phyloP scores from a whole-genome alignment of 345 rosid genomes.

The Noccaea caerulescens region DNA sequence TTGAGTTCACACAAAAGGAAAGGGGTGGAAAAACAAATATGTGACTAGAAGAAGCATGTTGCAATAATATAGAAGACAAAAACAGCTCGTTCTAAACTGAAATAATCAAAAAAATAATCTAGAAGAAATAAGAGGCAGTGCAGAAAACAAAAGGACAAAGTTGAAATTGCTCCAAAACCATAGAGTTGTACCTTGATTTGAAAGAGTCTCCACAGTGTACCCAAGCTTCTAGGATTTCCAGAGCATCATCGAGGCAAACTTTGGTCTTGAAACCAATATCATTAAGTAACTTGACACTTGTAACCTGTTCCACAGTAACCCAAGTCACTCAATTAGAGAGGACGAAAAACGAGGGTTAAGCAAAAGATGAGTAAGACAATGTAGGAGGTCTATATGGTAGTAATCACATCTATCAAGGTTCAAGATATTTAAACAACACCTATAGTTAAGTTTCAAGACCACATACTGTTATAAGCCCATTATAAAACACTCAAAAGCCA shows the following conservation, averaged over 20 bases:
- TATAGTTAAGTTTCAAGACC: slow-evolving; percentile 17
- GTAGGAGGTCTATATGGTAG: slow-evolving; percentile 14
- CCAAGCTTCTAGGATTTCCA: slow-evolving; percentile 63
- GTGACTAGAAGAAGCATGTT: slow-evolving; percentile 21
- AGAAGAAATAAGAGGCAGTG: slow-evolving; percentile 11
- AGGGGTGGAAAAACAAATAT: slow-evolving; percentile 11
- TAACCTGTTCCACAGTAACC: slow-evolving; percentile 58
- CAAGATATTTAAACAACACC: slow-evolving; percentile 13
- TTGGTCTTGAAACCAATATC: slow-evolving; percentile 78
- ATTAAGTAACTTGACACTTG: slow-evolving; percentile 58
- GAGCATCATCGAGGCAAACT: slow-evolving; percentile 64
- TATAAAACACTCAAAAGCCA: slow-evolving; percentile 1
- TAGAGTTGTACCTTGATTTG: slow-evolving; percentile 66
- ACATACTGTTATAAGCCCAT: slow-evolving; percentile 15
- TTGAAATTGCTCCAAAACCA: slow-evolving; percentile 6
- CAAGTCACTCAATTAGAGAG: slow-evolving; percentile 31
- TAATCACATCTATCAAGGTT: slow-evolving; percentile 4
- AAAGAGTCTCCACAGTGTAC: slow-evolving; percentile 55
- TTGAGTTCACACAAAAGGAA: not conserved
- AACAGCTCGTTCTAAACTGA: not conserved
- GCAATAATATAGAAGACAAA: slow-evolving; percentile 4
- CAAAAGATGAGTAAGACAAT: slow-evolving; percentile 27
- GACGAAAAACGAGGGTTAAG: slow-evolving; percentile 12
- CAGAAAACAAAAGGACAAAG: slow-evolving; percentile 5
- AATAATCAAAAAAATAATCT: not conserved